Conservation (phyloP, 768 basidiomycete genomes). For the Kondoa malvinella region DNA sequence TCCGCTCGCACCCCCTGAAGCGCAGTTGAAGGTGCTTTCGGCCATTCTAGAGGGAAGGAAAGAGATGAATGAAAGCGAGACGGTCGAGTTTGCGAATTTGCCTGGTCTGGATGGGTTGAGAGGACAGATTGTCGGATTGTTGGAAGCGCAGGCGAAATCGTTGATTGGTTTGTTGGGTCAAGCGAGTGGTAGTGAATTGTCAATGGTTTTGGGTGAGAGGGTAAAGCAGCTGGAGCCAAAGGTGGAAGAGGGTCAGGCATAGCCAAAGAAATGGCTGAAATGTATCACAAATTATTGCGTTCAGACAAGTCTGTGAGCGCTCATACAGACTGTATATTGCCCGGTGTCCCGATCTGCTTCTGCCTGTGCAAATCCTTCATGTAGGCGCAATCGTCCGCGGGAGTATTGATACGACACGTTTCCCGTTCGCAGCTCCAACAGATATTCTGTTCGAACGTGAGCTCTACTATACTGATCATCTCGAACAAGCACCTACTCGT, state of each 20-base stretch:
- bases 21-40: slow-evolving; percentile 3
- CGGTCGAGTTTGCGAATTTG: slow-evolving; percentile 7
- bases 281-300: too few species aligned
- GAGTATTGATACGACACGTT: too few species aligned
- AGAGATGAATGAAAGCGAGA: background rate
- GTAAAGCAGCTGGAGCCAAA: background rate
- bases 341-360: too few species aligned
- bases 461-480: too few species aligned
- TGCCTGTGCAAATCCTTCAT: too few species aligned
- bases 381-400: too few species aligned
- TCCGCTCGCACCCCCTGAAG: background rate
- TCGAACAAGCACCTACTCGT: too few species aligned
- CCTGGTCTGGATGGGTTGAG: slow-evolving; percentile 12
- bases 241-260: background rate
- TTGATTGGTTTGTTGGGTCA: background rate
- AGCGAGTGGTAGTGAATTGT: slow-evolving; percentile 12
- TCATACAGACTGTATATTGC: too few species aligned
- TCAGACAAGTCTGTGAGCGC: too few species aligned
- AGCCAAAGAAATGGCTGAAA: too few species aligned
- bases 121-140: slow-evolving; percentile 14
- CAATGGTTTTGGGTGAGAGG: background rate
- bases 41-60: slow-evolving; percentile 13
- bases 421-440: too few species aligned
- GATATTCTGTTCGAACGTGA: too few species aligned
- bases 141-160: slow-evolving; percentile 10